Evolutionary conservation across 208 protist species (phyloP).

Genomic region (Crithidia sp.): DNA sequence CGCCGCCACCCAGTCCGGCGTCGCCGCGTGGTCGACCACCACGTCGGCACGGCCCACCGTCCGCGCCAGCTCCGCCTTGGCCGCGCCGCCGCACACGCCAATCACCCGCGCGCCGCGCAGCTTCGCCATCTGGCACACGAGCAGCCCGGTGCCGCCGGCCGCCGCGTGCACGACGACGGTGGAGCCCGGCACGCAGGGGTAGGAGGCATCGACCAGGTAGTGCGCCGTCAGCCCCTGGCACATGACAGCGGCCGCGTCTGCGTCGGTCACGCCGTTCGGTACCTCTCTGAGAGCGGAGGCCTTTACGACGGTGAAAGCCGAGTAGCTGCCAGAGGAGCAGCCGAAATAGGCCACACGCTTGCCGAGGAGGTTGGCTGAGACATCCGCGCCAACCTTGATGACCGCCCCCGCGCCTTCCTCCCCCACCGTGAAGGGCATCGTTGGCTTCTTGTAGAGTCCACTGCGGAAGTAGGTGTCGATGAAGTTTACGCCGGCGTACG

Average conservation of each 20-base stretch:
- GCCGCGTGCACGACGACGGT: conserved; percentile 88
- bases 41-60: conserved; percentile 59
- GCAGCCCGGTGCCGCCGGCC: conserved; percentile 83
- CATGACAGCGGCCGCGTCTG: conserved; percentile 60
- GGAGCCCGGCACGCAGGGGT: conserved; percentile 43
- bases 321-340: conserved; percentile 59
- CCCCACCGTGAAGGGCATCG: conserved; percentile 73
- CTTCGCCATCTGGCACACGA: conserved; percentile 93
- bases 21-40: conserved; percentile 73
- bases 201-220: conserved; percentile 81
- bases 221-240: conserved; percentile 90
- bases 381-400: conserved; percentile 37
- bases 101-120: conserved; percentile 90
- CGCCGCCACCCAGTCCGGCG: conserved; percentile 53
- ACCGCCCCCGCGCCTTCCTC: conserved; percentile 81
- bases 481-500: conserved; percentile 90
- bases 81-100: conserved; percentile 72
- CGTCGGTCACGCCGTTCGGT: conserved; percentile 56
- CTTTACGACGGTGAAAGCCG: conserved; percentile 59
- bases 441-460: conserved; percentile 78
- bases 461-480: conserved; percentile 92
- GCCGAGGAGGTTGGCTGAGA: conserved; percentile 37
- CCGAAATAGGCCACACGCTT: conserved; percentile 80
- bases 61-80: conserved; percentile 69
- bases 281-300: conserved; percentile 24